Percentiles rank a stretch among this genome's conserved stretches.
phyloP scores from a whole-genome alignment of 2,329 filamentous ascomycete species.

The Lasiodiplodia sp. region DNA sequence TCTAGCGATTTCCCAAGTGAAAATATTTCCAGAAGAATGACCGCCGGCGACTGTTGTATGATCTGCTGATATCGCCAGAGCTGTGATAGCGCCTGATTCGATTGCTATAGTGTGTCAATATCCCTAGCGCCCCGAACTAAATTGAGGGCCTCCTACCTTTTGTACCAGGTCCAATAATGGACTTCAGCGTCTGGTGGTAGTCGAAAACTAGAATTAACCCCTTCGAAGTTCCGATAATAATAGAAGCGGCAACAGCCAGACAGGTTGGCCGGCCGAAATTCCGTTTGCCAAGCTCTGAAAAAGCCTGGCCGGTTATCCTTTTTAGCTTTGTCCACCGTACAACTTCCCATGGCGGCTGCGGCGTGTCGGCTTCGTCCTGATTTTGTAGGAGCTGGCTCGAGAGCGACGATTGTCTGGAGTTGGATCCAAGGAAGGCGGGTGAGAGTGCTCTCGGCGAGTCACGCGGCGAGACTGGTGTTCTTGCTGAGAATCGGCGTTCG shows the following conservation, averaged over 20 bases:
- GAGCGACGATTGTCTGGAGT: conserved; percentile 82
- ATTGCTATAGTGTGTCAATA: conserved; percentile 65
- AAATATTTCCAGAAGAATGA: conserved; percentile 88
- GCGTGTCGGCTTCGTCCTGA: conserved; percentile 68
- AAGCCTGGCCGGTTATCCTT: conserved; percentile 87
- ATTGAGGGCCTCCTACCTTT: conserved; percentile 66
- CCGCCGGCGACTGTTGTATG: conserved; percentile 91
- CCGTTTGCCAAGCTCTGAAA: conserved; percentile 89
- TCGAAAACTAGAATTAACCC: conserved; percentile 96
- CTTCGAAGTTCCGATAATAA: conserved; percentile 91
- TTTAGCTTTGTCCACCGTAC: conserved; percentile 93
- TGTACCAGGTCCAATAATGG: conserved; percentile 90
- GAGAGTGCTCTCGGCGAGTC: conserved; percentile 74
- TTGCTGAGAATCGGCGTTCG: conserved; percentile 91
- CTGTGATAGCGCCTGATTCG: conserved; percentile 86
- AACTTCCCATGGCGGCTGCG: conserved; percentile 91
- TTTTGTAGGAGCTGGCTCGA: conserved; percentile 71
- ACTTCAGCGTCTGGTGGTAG: conserved; percentile 93
- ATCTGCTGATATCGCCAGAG: conserved; percentile 90
- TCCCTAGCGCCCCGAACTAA: conserved; percentile 40
- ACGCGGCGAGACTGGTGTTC: conserved; percentile 71
- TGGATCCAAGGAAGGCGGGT: conserved; percentile 76
- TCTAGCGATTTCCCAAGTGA: conserved; percentile 91
- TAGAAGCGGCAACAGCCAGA: conserved; percentile 83
- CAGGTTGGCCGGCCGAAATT: conserved; percentile 94